A percentile compares a stretch with the other conserved stretches of the same genome.
Conservation (phyloP, 345 rosid species). For the Durio zibethinus region DNA sequence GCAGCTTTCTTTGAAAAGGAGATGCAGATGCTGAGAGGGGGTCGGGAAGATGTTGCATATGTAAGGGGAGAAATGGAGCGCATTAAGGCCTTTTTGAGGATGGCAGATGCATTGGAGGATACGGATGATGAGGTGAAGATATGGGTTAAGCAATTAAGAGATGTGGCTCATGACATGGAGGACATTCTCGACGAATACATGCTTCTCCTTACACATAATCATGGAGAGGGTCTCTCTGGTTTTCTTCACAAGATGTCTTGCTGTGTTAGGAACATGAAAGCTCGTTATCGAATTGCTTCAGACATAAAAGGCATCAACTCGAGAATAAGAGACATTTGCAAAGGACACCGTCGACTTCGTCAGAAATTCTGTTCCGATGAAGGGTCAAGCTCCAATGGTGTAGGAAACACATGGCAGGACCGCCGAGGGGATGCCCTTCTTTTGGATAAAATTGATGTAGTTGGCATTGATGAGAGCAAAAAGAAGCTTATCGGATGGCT, state of each 20-base stretch:
- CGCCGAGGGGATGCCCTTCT: slow-evolving; percentile 31
- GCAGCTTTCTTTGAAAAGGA: slow-evolving; percentile 21
- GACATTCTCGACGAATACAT: slow-evolving; percentile 36
- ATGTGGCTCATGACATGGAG: slow-evolving; percentile 31
- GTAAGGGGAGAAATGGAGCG: slow-evolving; percentile 26
- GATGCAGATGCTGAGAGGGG: slow-evolving; percentile 13
- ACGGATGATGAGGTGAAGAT: slow-evolving; percentile 18
- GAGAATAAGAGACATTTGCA: slow-evolving; percentile 9
- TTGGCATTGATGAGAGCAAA: slow-evolving; percentile 36
- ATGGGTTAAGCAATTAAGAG: slow-evolving; percentile 36
- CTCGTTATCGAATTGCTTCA: slow-evolving; percentile 16
- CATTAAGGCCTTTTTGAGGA: slow-evolving; percentile 27
- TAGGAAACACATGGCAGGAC: slow-evolving; percentile 15
- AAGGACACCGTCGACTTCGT: slow-evolving; percentile 21
- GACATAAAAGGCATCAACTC: slow-evolving; percentile 24
- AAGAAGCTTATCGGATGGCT: slow-evolving; percentile 22
- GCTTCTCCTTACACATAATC: slow-evolving; percentile 21
- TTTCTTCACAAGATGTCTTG: slow-evolving; percentile 12
- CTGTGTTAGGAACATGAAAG: slow-evolving; percentile 25
- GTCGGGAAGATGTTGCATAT: slow-evolving; percentile 17
- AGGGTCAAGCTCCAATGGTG: not conserved
- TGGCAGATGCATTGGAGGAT: slow-evolving; percentile 27
- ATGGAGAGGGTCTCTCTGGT: slow-evolving; percentile 14
- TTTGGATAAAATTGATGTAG: slow-evolving; percentile 30
- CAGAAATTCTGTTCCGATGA: slow-evolving; percentile 13